These are phyloP conservation scores for Theobroma grandiflorum DNA, from an alignment of 441 rosid species.

Conservation along the genomic window DNA sequence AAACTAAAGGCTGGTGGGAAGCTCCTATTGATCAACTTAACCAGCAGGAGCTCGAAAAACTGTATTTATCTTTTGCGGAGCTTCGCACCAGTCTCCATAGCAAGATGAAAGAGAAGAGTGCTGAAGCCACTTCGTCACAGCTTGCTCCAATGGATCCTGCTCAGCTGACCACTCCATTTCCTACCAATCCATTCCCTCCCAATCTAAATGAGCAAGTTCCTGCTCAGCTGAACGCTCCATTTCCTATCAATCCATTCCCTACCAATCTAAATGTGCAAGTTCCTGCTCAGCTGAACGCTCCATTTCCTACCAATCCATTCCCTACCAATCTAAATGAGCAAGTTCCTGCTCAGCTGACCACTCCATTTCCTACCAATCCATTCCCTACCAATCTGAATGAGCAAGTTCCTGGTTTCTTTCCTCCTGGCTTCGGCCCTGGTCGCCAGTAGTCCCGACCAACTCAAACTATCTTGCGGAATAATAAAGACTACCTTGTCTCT, in stretches of 20 bases:
- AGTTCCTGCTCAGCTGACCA: slow-evolving; percentile 1
- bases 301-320: not conserved
- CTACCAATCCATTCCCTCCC: not conserved
- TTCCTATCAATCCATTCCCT: not conserved
- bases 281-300: not conserved
- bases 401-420: not conserved
- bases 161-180: not conserved
- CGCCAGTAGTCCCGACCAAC: not conserved
- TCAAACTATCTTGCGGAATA: not conserved
- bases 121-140: not conserved
- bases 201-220: not conserved
- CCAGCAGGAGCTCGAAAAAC: not conserved
- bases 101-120: not conserved
- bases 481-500: not conserved
- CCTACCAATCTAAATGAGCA: not conserved
- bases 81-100: slow-evolving; percentile 2
- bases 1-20: slow-evolving; percentile 40
- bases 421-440: not conserved
- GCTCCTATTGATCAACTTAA: slow-evolving; percentile 32
- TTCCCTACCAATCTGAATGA: no score
- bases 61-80: not conserved
- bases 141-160: not conserved
- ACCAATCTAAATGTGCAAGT: not conserved
- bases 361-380: not conserved
- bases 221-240: not conserved